Base-by-base conservation (phyloP, 2,329 filamentous ascomycete species). In the Claviceps maximensis region DNA sequence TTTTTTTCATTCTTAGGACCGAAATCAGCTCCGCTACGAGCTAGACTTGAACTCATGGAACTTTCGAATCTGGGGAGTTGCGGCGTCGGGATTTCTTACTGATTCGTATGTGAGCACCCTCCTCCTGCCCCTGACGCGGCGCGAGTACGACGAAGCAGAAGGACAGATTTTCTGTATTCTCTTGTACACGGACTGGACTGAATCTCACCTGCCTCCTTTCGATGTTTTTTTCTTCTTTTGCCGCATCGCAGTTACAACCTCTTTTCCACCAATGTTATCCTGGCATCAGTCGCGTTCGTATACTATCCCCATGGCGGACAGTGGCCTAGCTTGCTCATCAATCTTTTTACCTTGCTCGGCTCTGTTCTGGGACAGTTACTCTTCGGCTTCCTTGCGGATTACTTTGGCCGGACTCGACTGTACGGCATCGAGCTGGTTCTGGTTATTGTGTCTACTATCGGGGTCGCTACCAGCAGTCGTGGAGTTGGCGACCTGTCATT, bases 371-470 rank as follows among this genome's bases (percentile, higher is more conserved):
- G 76, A 31, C 76, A 78, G 58, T 61, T 78, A 25, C 59, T 73
- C 23, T 79, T 79, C 56, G 76, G 76, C 44, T 75, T 73, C 54
- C 68, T 79, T 6, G 76, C 76, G 40, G 76, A 79, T 57, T 71
- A 71, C 53, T 76, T 74, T 60, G 76, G 76, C n/a, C 71, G 76
- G 21, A 78, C 76, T 13, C 70, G 74, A 4, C 67, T 79, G 2
- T 79, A 79, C 53, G 76, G 76, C n/a, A 74, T 79, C 51, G 76
- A 79, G 61, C 65, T 79, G 15, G 67, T 77, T 17, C 73, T 79
- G 12, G 76, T 79, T 47, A 76, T 79, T 50, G 71, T 78, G 9
- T 77, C 75, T 17, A 79, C 76, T n/a, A 74, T 79, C 55, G 76
- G 76, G 9, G 73, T 77, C 3, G 74, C 74, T n/a, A 77, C 74